phyloP scores from a whole-genome alignment of 352 stramenopile genomes.

The Pythium aristosporum region DNA sequence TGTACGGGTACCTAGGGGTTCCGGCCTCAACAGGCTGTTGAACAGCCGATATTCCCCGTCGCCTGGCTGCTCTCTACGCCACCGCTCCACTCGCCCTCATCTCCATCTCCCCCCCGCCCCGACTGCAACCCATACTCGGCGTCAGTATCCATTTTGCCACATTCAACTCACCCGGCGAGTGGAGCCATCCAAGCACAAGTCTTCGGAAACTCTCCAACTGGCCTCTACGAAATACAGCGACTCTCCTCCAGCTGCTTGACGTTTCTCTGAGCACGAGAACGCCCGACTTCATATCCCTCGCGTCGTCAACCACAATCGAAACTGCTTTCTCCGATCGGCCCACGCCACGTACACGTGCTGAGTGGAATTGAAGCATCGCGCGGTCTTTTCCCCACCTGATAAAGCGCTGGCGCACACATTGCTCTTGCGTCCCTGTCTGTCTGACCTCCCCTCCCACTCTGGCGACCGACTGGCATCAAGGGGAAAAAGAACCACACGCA shows the following conservation, averaged over 20 bases:
- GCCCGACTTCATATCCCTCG: neutral
- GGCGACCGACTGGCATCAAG: slow-evolving; percentile 1
- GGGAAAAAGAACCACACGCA: slow-evolving; percentile 14
- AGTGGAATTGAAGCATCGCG: slow-evolving; percentile 11
- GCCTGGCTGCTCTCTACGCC: slow-evolving; percentile 22
- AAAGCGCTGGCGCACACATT: neutral
- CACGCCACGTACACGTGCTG: no score
- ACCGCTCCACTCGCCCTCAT: slow-evolving; percentile 7
- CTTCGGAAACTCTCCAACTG: slow-evolving; percentile 1
- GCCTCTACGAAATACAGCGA: slow-evolving; percentile 9
- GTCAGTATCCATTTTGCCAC: slow-evolving; percentile 31
- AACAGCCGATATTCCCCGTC: slow-evolving; percentile 12
- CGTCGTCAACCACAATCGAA: neutral
- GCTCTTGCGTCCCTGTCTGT: slow-evolving; percentile 12
- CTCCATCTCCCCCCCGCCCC: neutral
- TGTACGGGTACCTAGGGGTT: neutral
- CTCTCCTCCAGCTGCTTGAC: slow-evolving; percentile 7
- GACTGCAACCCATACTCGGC: neutral
- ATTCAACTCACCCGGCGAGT: slow-evolving; percentile 9
- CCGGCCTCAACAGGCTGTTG: neutral
- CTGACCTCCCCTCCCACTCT: slow-evolving; percentile 9
- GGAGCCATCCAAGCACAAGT: slow-evolving; percentile 21
- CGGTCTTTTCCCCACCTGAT: slow-evolving; percentile 10
- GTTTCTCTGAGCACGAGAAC: slow-evolving; percentile 3
- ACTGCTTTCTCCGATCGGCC: neutral